Evolutionary conservation across 1,139 yeast genomes (phyloP), one percentile per base, ranked within the genome.

Genomic region (Hansenula lynferdii): DNA sequence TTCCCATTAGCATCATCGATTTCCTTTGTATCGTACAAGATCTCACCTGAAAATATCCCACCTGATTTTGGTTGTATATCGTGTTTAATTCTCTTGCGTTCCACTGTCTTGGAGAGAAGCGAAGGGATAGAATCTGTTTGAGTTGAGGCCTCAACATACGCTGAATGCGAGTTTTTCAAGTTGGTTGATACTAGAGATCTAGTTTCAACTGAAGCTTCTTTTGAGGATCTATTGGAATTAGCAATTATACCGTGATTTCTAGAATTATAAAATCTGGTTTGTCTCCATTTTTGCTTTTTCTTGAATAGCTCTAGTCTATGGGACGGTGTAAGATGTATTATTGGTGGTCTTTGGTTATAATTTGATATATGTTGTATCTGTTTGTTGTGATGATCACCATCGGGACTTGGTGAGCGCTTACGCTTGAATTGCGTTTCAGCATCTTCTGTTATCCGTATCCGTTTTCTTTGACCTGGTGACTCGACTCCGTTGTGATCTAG

Each of bases 241-340:
- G 15, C 29, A 8, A 44, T 47, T 31, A 40, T 44, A 8, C 40
- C 43, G 25, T 37, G 37, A 16, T 42, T 46, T 35, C 42, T 45
- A 2, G 50, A 35, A 18, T 46, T 47, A 39, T 53, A 53, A 3
- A 49, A 35, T 4, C 42, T 38, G 10, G 55, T 49, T 34, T 45
- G 46, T 39, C 56, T 50, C 57, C 57, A 54, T 32, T 33, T 42
- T 34, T 51, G 54, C 37, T 46, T 50, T 41, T 41, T 47, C 26
- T 46, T 48, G 25, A 50, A 29, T 16, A 53, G 39, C 20, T 42
- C 49, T 8, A 53, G 45, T 17, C 57, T 37, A 28, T 53, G 56
- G 2, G 45, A 33, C 4, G 58, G 56, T 20, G 44, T 41, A 3
- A 53, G 36, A 4, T 49, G 50, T 41, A 54, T 48, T 35, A 52